phyloP scores from a whole-genome alignment of 176 grass and related monocot genomes.

The Oryza meridionalis region DNA sequence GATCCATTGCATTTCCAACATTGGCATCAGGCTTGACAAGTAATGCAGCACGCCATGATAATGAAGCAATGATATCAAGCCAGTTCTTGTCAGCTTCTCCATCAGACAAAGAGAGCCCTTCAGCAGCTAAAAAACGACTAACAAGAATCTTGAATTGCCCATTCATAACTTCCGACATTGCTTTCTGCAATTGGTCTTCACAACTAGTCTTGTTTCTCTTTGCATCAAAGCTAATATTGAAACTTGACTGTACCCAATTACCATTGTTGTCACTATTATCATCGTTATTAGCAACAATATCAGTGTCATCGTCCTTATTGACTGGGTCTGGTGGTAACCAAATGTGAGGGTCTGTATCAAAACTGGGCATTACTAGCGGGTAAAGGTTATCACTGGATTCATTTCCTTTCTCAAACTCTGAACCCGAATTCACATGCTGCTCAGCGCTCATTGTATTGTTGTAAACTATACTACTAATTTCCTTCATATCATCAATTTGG shows the following conservation, averaged over 20 bases:
- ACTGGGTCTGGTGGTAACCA: conserved; percentile 81
- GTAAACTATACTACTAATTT: conserved; percentile 38
- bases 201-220: conserved; percentile 41
- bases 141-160: conserved; percentile 83
- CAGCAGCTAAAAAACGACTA: conserved; percentile 76
- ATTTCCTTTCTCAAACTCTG: conserved; percentile 34
- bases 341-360: conserved; percentile 61
- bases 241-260: conserved; percentile 52
- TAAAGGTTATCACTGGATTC: conserved; percentile 45
- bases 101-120: conserved; percentile 58
- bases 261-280: conserved; percentile 49
- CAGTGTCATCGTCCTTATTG: conserved; percentile 64
- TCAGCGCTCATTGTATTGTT: conserved; percentile 33
- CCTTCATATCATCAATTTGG: conserved; percentile 22
- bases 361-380: conserved; percentile 49
- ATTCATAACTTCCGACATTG: conserved; percentile 95
- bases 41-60: conserved; percentile 87
- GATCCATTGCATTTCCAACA: conserved; percentile 91
- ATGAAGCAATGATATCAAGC: conserved; percentile 72
- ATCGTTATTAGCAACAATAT: conserved; percentile 49
- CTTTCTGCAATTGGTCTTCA: conserved; percentile 66
- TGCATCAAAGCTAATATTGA: conserved; percentile 38
- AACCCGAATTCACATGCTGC: conserved; percentile 22
- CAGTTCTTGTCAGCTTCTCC: conserved; percentile 56
- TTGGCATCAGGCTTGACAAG: conserved; percentile 81